These are phyloP conservation scores for Euphorbia schlechtendalii DNA, from an alignment of 441 rosid genomes.

Conservation along the genomic window DNA sequence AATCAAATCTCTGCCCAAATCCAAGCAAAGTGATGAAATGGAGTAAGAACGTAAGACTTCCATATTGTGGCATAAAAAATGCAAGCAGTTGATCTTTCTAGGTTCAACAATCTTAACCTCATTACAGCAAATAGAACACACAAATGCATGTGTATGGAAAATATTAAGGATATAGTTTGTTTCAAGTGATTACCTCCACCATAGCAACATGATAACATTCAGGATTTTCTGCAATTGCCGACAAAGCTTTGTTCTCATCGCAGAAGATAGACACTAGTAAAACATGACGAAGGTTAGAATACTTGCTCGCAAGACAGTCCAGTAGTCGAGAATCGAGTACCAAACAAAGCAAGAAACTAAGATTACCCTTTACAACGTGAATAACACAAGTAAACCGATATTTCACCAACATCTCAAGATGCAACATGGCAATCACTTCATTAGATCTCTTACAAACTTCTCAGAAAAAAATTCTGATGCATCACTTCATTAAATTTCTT, in stretches of 20 bases:
- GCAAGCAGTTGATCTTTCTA: no score
- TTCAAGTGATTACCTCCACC: conserved; percentile 49
- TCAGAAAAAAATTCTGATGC: neutral
- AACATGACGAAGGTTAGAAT: conserved; percentile 9
- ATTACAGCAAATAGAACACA: conserved; percentile 8
- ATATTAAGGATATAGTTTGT: neutral
- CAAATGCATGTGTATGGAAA: neutral
- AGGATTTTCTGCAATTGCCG: conserved; percentile 48
- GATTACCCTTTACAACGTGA: no score
- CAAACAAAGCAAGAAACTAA: no score
- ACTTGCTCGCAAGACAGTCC: neutral
- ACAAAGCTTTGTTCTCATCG: conserved; percentile 70
- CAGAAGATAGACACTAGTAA: conserved; percentile 66
- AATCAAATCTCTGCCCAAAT: no score
- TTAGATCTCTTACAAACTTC: no score
- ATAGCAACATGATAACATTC: conserved; percentile 84
- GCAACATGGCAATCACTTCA: no score
- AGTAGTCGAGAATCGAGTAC: neutral
- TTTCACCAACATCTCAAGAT: no score
- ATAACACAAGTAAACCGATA: no score
- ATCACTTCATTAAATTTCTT: no score
- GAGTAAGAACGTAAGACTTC: no score
- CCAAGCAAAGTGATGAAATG: no score
- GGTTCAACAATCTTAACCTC: conserved; percentile 2
- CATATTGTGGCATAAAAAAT: no score